phyloP scores from a whole-genome alignment of 2,329 filamentous ascomycete species.

The Colletotrichum siamense region DNA sequence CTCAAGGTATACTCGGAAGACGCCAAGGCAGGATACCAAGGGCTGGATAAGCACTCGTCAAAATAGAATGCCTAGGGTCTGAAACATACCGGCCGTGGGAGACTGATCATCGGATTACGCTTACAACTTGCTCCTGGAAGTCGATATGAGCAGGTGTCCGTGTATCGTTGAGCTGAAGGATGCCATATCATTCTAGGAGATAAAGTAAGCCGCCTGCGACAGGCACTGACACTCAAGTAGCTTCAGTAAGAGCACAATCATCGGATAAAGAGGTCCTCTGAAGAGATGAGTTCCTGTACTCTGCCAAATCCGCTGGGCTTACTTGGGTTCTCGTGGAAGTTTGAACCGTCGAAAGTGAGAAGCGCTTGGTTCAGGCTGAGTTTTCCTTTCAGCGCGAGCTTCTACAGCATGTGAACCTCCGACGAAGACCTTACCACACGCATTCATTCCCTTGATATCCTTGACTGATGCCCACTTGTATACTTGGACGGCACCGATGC shows the following conservation, averaged over 20 bases:
- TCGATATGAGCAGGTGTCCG: background rate
- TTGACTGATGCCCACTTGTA: background rate
- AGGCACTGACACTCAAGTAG: background rate
- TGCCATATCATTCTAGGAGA: background rate
- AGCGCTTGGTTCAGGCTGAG: background rate
- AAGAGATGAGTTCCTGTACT: background rate
- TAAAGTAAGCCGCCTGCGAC: background rate
- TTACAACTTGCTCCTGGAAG: background rate
- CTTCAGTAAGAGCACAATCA: background rate
- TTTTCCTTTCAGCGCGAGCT: fast-evolving
- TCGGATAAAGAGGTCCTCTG: background rate
- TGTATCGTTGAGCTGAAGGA: background rate
- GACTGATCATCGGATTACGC: background rate
- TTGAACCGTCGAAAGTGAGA: background rate
- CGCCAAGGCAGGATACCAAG: fast-evolving
- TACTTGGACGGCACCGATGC: background rate
- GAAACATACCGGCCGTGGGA: background rate
- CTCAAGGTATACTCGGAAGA: background rate
- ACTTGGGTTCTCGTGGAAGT: background rate
- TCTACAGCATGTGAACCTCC: fast-evolving
- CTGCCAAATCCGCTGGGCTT: background rate
- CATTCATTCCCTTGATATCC: background rate
- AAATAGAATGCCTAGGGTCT: background rate
- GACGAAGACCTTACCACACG: background rate
- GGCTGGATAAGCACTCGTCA: background rate